Percentiles rank a stretch among this genome's conserved stretches.
phyloP scores from a whole-genome alignment of 805 yeast genomes.

The Candida multigemmis region DNA sequence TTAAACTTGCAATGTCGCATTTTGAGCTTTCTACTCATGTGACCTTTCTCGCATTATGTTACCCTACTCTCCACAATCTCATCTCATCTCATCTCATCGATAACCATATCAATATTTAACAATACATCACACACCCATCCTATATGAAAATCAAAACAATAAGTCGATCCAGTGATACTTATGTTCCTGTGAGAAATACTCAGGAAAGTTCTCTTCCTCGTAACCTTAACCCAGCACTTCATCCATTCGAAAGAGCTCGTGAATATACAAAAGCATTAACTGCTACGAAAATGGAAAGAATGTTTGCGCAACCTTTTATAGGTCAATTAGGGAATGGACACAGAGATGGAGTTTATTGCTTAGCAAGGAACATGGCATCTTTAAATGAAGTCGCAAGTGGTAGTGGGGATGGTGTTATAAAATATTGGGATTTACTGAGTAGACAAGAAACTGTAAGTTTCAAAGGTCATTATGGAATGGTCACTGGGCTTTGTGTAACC shows the following conservation, averaged over 20 bases:
- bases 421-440: conserved; percentile 85
- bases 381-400: conserved; percentile 81
- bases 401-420: conserved; percentile 90
- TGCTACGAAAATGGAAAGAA: conserved; percentile 90
- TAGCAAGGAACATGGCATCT: conserved; percentile 68
- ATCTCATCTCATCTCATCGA: conserved; percentile 3
- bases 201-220: conserved; percentile 85
- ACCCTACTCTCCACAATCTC: no score
- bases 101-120: no score
- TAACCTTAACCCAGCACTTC: conserved; percentile 86
- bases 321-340: conserved; percentile 95
- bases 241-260: conserved; percentile 95
- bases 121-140: no score
- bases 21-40: no score
- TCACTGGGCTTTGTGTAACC: conserved; percentile 72
- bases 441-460: conserved; percentile 68
- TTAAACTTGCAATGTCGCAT: no score
- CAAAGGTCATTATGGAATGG: conserved; percentile 86
- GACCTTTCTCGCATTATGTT: no score
- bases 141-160: conserved; percentile 79
- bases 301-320: conserved; percentile 96
- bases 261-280: conserved; percentile 92
- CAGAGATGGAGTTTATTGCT: conserved; percentile 83
- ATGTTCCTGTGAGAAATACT: conserved; percentile 85
- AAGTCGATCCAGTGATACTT: conserved; percentile 81